Evolutionary conservation across 768 basidiomycete species (phyloP).

Genomic region (Termitomyces sp.): DNA sequence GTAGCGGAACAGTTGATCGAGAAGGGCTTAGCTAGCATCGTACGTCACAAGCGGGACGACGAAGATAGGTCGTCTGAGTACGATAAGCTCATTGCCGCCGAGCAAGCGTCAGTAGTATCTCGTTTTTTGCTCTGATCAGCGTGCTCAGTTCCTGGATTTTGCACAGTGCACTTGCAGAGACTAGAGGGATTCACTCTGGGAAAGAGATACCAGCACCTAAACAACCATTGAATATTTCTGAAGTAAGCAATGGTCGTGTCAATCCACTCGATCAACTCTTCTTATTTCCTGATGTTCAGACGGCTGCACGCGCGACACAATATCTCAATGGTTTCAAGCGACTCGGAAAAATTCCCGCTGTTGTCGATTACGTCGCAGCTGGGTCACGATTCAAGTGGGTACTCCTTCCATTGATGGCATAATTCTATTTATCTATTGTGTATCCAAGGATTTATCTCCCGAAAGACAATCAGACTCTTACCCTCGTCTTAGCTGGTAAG

Average conservation of each 20-base stretch:
- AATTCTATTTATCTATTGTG: not conserved
- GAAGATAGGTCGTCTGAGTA: constrained; percentile 95
- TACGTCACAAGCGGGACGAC: constrained; percentile 92
- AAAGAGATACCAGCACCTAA: constrained; percentile 81
- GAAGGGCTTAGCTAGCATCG: constrained; percentile 83
- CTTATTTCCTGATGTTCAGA: constrained; percentile 29
- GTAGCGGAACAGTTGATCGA: constrained; percentile 91
- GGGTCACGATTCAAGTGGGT: constrained; percentile 92
- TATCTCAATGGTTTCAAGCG: constrained; percentile 93
- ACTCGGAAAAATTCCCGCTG: constrained; percentile 70
- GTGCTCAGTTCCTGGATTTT: constrained; percentile 2
- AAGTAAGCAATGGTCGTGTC: constrained; percentile 39
- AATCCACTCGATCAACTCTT: not conserved
- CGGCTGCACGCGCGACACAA: constrained; percentile 68
- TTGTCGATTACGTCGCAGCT: constrained; percentile 91
- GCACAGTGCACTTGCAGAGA: constrained; percentile 67
- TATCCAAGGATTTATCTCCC: constrained; percentile 65
- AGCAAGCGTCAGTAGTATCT: constrained; percentile 67
- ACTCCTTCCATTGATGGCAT: not conserved
- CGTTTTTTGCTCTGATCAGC: not conserved
- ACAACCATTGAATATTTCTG: constrained; percentile 86
- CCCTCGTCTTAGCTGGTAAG: constrained; percentile 82
- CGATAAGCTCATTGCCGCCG: constrained; percentile 93
- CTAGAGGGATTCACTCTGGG: constrained; percentile 84
- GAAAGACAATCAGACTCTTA: constrained; percentile 90